phyloP scores from a whole-genome alignment of 352 stramenopile genomes.

The Phytophthora foliorum region DNA sequence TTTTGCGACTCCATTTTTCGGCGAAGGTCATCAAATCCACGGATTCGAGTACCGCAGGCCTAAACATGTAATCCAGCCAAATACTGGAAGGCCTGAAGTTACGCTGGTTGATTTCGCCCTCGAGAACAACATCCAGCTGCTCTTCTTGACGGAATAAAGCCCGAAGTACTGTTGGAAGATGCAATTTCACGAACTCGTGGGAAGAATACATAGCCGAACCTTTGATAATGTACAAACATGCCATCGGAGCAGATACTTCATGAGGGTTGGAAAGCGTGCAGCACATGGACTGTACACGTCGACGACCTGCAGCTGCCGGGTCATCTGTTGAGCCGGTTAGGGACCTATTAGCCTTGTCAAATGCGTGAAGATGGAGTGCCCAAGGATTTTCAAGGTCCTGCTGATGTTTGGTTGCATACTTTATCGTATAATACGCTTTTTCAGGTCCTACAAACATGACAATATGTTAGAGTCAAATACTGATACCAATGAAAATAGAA shows the following conservation, averaged over 20 bases:
- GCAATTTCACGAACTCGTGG: not conserved
- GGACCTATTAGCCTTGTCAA: constrained; percentile 8
- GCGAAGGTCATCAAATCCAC: no score
- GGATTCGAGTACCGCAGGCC: no score
- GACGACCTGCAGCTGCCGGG: not conserved
- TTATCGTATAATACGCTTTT: constrained; percentile 8
- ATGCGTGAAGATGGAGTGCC: constrained; percentile 9
- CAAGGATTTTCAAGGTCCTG: constrained; percentile 9
- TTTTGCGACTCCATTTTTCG: no score
- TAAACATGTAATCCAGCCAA: no score
- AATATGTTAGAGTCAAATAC: not conserved
- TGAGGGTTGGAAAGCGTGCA: constrained; percentile 13
- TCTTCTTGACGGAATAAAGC: no score
- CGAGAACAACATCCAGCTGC: no score
- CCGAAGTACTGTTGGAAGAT: not conserved
- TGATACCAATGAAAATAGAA: not conserved
- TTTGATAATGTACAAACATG: constrained; percentile 5
- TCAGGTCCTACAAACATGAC: constrained; percentile 2
- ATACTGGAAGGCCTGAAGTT: no score
- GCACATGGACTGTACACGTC: constrained; percentile 17
- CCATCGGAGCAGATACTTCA: constrained; percentile 3
- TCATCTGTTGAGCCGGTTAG: not conserved
- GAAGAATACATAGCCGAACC: constrained; percentile 8
- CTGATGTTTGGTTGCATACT: constrained; percentile 8
- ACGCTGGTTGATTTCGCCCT: no score